phyloP scores from a whole-genome alignment of 2,329 filamentous ascomycete species.

The Pleomassaria siparia region DNA sequence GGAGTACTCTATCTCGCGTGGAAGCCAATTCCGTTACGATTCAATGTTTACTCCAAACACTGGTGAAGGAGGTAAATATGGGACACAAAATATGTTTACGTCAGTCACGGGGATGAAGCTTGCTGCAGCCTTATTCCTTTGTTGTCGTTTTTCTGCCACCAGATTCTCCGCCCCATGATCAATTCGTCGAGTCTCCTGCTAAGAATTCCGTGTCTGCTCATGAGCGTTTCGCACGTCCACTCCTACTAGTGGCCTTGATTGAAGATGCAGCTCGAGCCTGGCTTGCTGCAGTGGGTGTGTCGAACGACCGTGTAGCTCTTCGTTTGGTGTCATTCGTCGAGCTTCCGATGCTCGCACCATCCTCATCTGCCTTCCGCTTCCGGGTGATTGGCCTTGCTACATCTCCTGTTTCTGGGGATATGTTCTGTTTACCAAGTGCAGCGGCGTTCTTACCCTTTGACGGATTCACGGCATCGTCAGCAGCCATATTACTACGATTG shows the following conservation, averaged over 20 bases:
- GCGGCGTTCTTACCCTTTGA: slow-evolving; percentile 1
- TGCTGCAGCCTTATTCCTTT: neutral
- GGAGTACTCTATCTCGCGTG: neutral
- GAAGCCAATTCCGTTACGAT: too few relatives aligned
- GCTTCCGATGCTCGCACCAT: slow-evolving; percentile 13
- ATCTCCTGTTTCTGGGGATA: neutral
- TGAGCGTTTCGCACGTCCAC: slow-evolving; percentile 8
- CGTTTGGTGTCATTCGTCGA: slow-evolving; percentile 27
- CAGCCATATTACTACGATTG: slow-evolving; percentile 14
- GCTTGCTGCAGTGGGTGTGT: slow-evolving; percentile 41
- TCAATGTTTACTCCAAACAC: neutral
- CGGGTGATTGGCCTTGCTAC: slow-evolving; percentile 18
- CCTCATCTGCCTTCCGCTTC: slow-evolving; percentile 36
- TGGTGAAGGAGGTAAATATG: neutral
- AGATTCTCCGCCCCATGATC: neutral
- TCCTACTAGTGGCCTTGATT: slow-evolving; percentile 19
- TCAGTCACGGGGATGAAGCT: neutral
- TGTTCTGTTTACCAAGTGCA: slow-evolving; percentile 6
- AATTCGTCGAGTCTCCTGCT: neutral
- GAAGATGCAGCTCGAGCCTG: slow-evolving; percentile 25
- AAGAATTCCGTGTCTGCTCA: neutral
- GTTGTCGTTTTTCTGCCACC: neutral
- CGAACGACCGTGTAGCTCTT: slow-evolving; percentile 33
- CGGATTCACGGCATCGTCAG: slow-evolving; percentile 9
- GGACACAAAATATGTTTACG: neutral